Evolutionary conservation across 75 land plant genomes (phyloP).

Genomic region (Isoetes taiwanensis): DNA sequence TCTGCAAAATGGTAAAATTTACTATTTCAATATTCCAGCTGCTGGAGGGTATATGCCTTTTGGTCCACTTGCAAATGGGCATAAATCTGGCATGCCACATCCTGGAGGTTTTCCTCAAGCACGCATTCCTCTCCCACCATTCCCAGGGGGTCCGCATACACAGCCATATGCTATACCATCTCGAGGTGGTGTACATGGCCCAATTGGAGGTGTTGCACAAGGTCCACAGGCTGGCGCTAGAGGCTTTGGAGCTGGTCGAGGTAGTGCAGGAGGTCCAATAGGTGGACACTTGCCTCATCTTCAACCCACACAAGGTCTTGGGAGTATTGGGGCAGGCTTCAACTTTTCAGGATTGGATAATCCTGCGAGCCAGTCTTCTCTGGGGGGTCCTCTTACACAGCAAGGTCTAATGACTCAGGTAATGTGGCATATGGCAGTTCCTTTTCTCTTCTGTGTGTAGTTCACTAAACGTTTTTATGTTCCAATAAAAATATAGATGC

Average conservation of each 20-base stretch:
- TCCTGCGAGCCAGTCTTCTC: slow-evolving; percentile 71
- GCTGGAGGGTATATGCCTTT: slow-evolving; percentile 56
- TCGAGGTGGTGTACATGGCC: slow-evolving; percentile 90
- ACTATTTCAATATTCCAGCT: slow-evolving; percentile 12
- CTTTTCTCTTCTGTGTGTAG: too few relatives aligned
- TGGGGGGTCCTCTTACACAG: slow-evolving; percentile 78
- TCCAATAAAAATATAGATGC: too few relatives aligned
- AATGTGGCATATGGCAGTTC: too few relatives aligned
- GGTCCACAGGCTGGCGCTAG: slow-evolving; percentile 69
- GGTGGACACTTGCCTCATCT: slow-evolving; percentile 93
- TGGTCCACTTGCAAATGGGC: slow-evolving; percentile 66
- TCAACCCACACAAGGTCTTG: slow-evolving; percentile 56
- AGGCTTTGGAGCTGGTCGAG: slow-evolving; percentile 88
- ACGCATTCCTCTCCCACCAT: slow-evolving; percentile 69
- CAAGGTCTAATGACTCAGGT: slow-evolving; percentile 72
- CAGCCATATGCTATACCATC: slow-evolving; percentile 98
- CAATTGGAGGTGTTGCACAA: slow-evolving; percentile 86
- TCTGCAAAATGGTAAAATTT: neutral
- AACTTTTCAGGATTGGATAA: slow-evolving; percentile 74
- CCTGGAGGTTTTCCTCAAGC: slow-evolving; percentile 42
- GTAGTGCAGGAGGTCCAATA: slow-evolving; percentile 81
- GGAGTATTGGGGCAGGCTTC: slow-evolving; percentile 53
- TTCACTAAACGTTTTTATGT: too few relatives aligned
- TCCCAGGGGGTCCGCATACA: slow-evolving; percentile 66
- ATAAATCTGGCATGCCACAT: slow-evolving; percentile 55